These are phyloP conservation scores for Hyaloscypha finlandica DNA, from an alignment of 495 filamentous ascomycete genomes.

Conservation along the genomic window DNA sequence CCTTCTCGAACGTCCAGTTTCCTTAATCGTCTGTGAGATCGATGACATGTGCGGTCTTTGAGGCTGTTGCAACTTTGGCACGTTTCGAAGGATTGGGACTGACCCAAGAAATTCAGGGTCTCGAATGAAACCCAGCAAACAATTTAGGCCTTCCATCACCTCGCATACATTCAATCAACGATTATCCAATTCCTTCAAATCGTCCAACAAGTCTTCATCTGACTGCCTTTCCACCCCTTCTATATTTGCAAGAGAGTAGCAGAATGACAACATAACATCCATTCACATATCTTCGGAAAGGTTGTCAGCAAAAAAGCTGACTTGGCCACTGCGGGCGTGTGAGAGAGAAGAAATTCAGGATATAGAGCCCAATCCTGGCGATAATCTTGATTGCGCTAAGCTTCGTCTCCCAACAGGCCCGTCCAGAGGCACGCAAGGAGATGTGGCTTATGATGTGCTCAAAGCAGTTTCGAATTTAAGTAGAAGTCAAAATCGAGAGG, in stretches of 20 bases:
- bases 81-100: background rate
- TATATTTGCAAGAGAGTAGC: background rate
- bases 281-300: constrained; percentile 8
- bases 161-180: background rate
- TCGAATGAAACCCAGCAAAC: background rate
- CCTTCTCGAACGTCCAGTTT: background rate
- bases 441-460: background rate
- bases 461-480: background rate
- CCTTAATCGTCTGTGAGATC: constrained; percentile 2
- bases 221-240: background rate
- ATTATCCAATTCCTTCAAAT: background rate
- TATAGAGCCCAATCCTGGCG: background rate
- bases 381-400: constrained; percentile 2
- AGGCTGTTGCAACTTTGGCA: background rate
- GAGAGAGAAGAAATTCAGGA: background rate
- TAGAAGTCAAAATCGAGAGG: background rate
- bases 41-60: background rate
- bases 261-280: constrained; percentile 5
- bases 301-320: background rate
- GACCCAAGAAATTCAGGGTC: background rate
- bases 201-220: background rate
- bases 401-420: constrained; percentile 4
- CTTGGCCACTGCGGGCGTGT: background rate
- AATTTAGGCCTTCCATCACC: background rate
- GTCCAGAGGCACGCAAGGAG: background rate